Conservation (phyloP, 1,284 basidiomycete species). For the Pseudozyma sp. region DNA sequence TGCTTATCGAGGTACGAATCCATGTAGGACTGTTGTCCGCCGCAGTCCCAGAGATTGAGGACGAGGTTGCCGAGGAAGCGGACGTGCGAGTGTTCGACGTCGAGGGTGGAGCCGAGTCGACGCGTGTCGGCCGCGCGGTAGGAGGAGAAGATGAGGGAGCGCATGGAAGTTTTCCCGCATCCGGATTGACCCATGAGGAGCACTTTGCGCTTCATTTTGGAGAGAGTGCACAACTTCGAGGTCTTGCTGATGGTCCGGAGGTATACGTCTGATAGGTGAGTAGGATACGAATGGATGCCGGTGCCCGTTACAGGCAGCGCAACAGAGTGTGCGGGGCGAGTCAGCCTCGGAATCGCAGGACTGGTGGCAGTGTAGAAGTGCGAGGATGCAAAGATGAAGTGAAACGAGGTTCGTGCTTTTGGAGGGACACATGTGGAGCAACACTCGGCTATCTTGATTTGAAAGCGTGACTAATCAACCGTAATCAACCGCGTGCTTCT, state of each 20-base stretch:
- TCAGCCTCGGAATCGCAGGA: too few species aligned
- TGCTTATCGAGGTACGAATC: slow-evolving; percentile 92
- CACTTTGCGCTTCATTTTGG: slow-evolving; percentile 56
- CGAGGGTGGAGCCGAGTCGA: slow-evolving; percentile 92
- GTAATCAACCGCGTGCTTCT: not conserved
- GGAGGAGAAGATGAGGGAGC: slow-evolving; percentile 97
- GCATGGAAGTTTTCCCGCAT: slow-evolving; percentile 88
- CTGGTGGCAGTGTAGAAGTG: not conserved
- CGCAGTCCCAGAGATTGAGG: slow-evolving; percentile 97
- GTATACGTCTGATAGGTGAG: too few species aligned
- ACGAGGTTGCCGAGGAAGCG: slow-evolving; percentile 93
- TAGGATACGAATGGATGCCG: too few species aligned
- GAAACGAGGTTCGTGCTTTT: not conserved
- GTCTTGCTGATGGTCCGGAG: too few species aligned
- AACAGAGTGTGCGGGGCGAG: too few species aligned
- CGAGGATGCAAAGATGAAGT: not conserved
- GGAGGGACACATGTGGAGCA: slow-evolving; percentile 6
- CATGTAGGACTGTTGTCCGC: slow-evolving; percentile 97
- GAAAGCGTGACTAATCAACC: slow-evolving; percentile 7
- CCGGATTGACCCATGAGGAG: slow-evolving; percentile 69
- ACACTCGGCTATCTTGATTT: slow-evolving; percentile 1
- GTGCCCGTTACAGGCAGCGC: too few species aligned
- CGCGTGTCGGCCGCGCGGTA: slow-evolving; percentile 91
- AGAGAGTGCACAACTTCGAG: too few species aligned
- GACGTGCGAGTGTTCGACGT: slow-evolving; percentile 97